These are phyloP conservation scores for Globisporangium spiculum DNA, from an alignment of 352 stramenopile genomes.

Conservation along the genomic window DNA sequence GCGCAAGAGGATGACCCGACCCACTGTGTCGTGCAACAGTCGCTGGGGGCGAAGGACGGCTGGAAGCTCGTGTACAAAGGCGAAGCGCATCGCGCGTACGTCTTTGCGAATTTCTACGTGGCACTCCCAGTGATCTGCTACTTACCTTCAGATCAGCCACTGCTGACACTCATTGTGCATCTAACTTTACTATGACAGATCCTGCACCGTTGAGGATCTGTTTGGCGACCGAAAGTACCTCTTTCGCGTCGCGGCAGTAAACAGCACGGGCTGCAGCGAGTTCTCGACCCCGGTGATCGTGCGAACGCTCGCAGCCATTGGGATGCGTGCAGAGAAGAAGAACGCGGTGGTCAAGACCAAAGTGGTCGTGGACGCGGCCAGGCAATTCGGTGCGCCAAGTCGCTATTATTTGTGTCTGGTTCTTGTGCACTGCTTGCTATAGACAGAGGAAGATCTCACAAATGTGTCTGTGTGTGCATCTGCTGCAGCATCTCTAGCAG, in stretches of 20 bases:
- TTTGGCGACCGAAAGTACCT: constrained; percentile 24
- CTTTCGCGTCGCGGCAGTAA: constrained; percentile 24
- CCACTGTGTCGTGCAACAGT: constrained; percentile 25
- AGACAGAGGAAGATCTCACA: background rate
- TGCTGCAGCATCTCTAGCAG: background rate
- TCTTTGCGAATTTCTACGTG: background rate
- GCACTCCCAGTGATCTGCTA: too few relatives aligned
- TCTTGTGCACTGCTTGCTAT: too few relatives aligned
- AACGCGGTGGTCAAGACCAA: background rate
- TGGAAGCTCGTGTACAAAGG: constrained; percentile 29
- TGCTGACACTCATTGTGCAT: too few relatives aligned
- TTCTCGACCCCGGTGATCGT: constrained; percentile 16
- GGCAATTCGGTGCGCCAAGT: constrained; percentile 12
- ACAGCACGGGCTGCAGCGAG: constrained; percentile 16
- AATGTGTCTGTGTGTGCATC: background rate
- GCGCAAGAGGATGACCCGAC: background rate
- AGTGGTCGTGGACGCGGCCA: constrained; percentile 8
- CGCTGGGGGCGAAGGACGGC: constrained; percentile 15
- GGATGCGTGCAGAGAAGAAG: constrained; percentile 8
- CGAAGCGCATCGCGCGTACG: constrained; percentile 15
- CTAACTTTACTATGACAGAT: background rate
- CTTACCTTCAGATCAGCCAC: background rate
- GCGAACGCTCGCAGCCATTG: background rate
- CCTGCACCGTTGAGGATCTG: constrained; percentile 17
- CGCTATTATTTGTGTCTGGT: background rate